A percentile compares a stretch with the other conserved stretches of the same genome.
These are phyloP conservation scores for Rhodosporidiobolus sp. DNA, from an alignment of 768 basidiomycete genomes.

Conservation along the genomic window DNA sequence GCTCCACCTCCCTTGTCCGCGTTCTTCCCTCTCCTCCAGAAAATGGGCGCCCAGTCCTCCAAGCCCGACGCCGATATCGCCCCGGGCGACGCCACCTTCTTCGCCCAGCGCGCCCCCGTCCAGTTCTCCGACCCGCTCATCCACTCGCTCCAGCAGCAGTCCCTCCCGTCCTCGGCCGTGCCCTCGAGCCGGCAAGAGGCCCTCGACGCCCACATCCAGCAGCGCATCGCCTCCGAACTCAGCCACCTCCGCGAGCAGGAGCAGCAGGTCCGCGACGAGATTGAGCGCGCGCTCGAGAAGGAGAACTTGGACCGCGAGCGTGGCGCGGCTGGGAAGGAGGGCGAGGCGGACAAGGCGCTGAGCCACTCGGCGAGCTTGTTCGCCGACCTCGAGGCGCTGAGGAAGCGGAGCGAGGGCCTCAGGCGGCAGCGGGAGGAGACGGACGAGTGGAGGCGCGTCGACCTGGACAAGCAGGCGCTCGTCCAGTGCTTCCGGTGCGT, in stretches of 20 bases:
- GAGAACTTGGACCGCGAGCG: constrained; percentile 80
- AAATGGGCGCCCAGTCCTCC: constrained; percentile 30
- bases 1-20: too few species aligned
- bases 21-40: too few species aligned
- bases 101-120: constrained; percentile 13
- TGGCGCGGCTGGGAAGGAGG: constrained; percentile 51
- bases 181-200: constrained; percentile 68
- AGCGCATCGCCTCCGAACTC: constrained; percentile 68
- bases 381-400: constrained; percentile 73
- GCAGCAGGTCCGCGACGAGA: constrained; percentile 65
- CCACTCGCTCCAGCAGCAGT: constrained; percentile 60
- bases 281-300: constrained; percentile 74
- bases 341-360: constrained; percentile 52
- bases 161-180: constrained; percentile 56
- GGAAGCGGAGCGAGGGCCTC: constrained; percentile 67
- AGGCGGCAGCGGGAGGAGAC: constrained; percentile 53
- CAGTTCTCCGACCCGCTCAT: constrained; percentile 83
- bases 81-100: constrained; percentile 23
- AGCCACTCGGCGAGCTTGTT: constrained; percentile 58
- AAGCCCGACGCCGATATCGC: constrained; percentile 31
- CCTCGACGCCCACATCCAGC: constrained; percentile 69
- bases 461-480: constrained; percentile 60
- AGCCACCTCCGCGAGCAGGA: constrained; percentile 66
- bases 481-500: constrained; percentile 67
- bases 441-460: constrained; percentile 55